Conservation (phyloP, 352 stramenopile genomes). For the Pythium aquatile region DNA sequence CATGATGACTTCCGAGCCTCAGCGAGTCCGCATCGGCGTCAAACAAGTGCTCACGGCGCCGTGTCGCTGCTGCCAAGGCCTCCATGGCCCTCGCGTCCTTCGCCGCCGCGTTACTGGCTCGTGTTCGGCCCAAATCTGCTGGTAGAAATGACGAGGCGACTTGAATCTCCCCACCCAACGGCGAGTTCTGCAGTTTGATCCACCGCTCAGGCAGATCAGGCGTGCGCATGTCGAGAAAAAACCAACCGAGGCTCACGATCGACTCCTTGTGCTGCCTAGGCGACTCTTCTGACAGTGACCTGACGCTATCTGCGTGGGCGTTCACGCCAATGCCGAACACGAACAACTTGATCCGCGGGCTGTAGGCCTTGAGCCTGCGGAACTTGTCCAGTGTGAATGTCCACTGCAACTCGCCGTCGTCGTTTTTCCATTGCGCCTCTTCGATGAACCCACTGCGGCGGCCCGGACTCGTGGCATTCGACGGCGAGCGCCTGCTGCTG, state of each 20-base stretch:
- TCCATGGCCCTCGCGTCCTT: not conserved
- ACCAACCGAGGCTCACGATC: slow-evolving; percentile 74
- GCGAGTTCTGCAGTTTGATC: slow-evolving; percentile 72
- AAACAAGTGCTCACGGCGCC: not conserved
- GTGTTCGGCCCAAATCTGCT: slow-evolving; percentile 7
- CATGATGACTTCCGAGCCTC: slow-evolving; percentile 38
- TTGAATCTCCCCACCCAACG: slow-evolving; percentile 66
- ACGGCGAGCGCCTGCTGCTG: slow-evolving; percentile 1
- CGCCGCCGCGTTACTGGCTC: not conserved
- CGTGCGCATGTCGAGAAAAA: slow-evolving; percentile 81
- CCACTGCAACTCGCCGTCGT: slow-evolving; percentile 57
- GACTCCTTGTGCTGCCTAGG: slow-evolving; percentile 16
- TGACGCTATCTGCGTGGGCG: slow-evolving; percentile 19
- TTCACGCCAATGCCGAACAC: slow-evolving; percentile 58
- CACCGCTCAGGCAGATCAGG: slow-evolving; percentile 65
- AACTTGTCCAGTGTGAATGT: slow-evolving; percentile 59
- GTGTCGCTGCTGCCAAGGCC: not conserved
- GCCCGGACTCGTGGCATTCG: not conserved
- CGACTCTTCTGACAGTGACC: slow-evolving; percentile 23
- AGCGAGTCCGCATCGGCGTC: slow-evolving; percentile 43
- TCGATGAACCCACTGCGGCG: slow-evolving; percentile 48
- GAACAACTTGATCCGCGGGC: slow-evolving; percentile 64
- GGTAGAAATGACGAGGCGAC: slow-evolving; percentile 45
- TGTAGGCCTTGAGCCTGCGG: slow-evolving; percentile 62
- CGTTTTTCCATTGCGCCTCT: slow-evolving; percentile 49